A percentile compares a stretch with the other conserved stretches of the same genome.
Conservation (phyloP, 371 early-diverging fungal species). For the Parasitella parasitica region DNA sequence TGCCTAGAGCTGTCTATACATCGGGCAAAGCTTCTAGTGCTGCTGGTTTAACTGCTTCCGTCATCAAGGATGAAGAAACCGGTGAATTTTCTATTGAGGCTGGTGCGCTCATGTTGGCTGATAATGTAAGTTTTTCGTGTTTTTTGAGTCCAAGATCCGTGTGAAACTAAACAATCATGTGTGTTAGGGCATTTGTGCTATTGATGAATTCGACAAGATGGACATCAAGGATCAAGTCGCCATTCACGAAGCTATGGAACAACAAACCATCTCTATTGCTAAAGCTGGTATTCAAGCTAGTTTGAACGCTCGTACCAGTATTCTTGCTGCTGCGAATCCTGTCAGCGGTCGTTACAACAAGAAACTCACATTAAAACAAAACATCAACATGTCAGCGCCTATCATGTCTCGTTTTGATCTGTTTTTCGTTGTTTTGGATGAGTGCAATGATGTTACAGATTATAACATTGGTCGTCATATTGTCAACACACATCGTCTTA, state of each 20-base stretch:
- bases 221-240: slow-evolving; percentile 98
- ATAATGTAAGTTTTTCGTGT: slow-evolving; percentile 68
- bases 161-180: neutral
- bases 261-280: slow-evolving; percentile 99
- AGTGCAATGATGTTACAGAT: slow-evolving; percentile 92
- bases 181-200: slow-evolving; percentile 94
- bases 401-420: slow-evolving; percentile 99
- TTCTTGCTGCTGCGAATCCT: slow-evolving; percentile 99
- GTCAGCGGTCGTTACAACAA: slow-evolving; percentile 96
- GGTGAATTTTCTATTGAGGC: slow-evolving; percentile 99
- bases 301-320: slow-evolving; percentile 97
- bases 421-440: slow-evolving; percentile 98
- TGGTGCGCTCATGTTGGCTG: slow-evolving; percentile 99
- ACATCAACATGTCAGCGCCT: slow-evolving; percentile 96
- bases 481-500: slow-evolving; percentile 84
- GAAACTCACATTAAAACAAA: slow-evolving; percentile 93
- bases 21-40: slow-evolving; percentile 99
- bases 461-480: slow-evolving; percentile 93
- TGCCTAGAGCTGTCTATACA: slow-evolving; percentile 96
- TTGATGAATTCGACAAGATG: slow-evolving; percentile 99
- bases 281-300: slow-evolving; percentile 99
- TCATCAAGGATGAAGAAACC: slow-evolving; percentile 98
- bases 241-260: slow-evolving; percentile 99
- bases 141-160: neutral
- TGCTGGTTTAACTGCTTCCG: slow-evolving; percentile 99